These are phyloP conservation scores for Lojkania enalia DNA, from an alignment of 2,329 filamentous ascomycete species.

Conservation along the genomic window DNA sequence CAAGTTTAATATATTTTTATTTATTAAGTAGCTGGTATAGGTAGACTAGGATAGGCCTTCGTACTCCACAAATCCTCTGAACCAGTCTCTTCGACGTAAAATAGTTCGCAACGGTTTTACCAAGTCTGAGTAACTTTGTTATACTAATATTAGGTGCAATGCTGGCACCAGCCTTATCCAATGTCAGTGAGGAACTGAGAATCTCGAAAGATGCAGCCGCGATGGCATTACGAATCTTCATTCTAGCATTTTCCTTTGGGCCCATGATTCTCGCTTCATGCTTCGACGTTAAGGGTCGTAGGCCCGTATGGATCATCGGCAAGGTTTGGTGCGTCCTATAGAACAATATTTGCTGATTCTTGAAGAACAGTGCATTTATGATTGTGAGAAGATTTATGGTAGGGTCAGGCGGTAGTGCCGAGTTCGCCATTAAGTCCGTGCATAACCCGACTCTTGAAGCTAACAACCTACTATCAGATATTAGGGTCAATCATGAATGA, in stretches of 20 bases:
- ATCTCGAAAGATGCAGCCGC: constrained; percentile 16
- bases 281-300: constrained; percentile 71
- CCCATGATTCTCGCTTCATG: constrained; percentile 79
- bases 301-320: constrained; percentile 58
- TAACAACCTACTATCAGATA: constrained; percentile 16
- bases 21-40: too few relatives aligned
- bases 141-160: constrained; percentile 27
- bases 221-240: constrained; percentile 26
- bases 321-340: constrained; percentile 23
- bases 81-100: constrained; percentile 38
- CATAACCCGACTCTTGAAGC: neutral
- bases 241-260: constrained; percentile 46
- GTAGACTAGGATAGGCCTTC: constrained; percentile 14
- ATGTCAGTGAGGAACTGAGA: constrained; percentile 16
- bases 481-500: constrained; percentile 20
- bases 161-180: constrained; percentile 20
- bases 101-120: constrained; percentile 47
- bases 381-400: constrained; percentile 19
- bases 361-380: constrained; percentile 13
- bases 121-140: constrained; percentile 22
- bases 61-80: constrained; percentile 30
- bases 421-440: constrained; percentile 19
- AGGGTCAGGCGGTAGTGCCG: constrained; percentile 24
- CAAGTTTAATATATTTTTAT: neutral
- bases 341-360: constrained; percentile 22